Evolutionary conservation across 306 rosid species (phyloP), one percentile per base, ranked within the genome.

Genomic region (Hippophae rhamnoides): DNA sequence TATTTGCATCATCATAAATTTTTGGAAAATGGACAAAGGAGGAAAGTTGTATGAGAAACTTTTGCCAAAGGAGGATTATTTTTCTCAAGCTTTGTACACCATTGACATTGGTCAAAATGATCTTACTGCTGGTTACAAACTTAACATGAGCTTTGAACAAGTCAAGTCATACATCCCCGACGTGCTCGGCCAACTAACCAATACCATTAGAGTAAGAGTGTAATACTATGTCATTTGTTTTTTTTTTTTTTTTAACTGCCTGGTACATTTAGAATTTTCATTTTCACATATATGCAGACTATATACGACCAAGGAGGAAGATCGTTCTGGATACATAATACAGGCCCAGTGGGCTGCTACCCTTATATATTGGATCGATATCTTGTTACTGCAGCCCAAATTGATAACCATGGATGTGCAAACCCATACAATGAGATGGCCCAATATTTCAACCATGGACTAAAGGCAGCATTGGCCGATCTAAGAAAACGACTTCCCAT

Each of bases 71-170:
- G 78, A 76, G 12, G 65, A 79, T 25, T 64, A 68, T 66, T 77
- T 77, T 60, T 81, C 86, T 61, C 25, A 13, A 0, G 88, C 86
- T 14, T 77, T 86, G 4, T 86, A 86, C 75, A 81, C 95, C 10
- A 77, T 86, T 63, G 95, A 86, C 66, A 83, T 86, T 47, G 95
- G 95, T 47, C 90, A 86, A 69, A 86, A 86, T 63, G 95, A 86
- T 61, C 77, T 86, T 58, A 11, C 90, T 2, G 70, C 88, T 11
- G 95, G 90, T 65, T 84, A 73, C 74, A 79, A 78, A 63, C 84
- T 61, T 43, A 86, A 81, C 81, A 70, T 84, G 79, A 67, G 88
- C 55, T 62, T 65, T 0, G 75, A 75, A 43, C 79, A 81, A 72
- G 79, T 84, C n/a, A 53, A 56, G 68, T 27, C 67, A 3, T 56